A percentile compares a stretch with the other conserved stretches of the same genome.
Evolutionary conservation across 139 green algal species (phyloP).

Genomic region (Tetratostichococcus sp.): DNA sequence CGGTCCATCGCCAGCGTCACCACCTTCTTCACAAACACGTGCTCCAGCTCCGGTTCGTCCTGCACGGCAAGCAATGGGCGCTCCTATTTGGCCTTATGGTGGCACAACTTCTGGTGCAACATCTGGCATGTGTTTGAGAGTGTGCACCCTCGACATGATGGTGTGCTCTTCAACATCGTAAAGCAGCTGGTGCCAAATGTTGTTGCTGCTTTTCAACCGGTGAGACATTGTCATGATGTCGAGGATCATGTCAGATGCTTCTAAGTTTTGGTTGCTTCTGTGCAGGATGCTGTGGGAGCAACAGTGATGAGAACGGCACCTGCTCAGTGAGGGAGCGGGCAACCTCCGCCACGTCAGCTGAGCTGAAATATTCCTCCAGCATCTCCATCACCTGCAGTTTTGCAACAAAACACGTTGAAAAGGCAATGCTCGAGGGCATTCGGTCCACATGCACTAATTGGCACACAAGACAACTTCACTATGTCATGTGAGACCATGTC

Average conservation of each 20-base stretch:
- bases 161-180: too few species aligned
- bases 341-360: slow-evolving; percentile 59
- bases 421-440: too few species aligned
- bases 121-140: too few species aligned
- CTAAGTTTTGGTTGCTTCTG: too few species aligned
- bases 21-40: slow-evolving; percentile 91
- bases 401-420: neutral
- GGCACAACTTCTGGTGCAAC: too few species aligned
- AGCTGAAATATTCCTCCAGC: slow-evolving; percentile 86
- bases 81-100: slow-evolving; percentile 10
- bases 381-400: slow-evolving; percentile 38
- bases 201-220: slow-evolving; percentile 25
- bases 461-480: too few species aligned
- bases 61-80: slow-evolving; percentile 2
- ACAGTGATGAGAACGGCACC: neutral
- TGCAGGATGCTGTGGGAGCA: too few species aligned
- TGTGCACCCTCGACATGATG: too few species aligned
- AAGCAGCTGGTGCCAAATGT: too few species aligned
- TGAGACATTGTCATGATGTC: slow-evolving; percentile 17
- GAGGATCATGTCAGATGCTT: too few species aligned
- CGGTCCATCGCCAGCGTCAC: slow-evolving; percentile 77
- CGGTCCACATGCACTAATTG: too few species aligned
- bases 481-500: too few species aligned
- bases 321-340: slow-evolving; percentile 30
- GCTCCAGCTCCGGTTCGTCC: slow-evolving; percentile 42